Percentiles rank a stretch among this genome's conserved stretches.
phyloP scores from a whole-genome alignment of 768 basidiomycete genomes.

The Tulasnella sp. region DNA sequence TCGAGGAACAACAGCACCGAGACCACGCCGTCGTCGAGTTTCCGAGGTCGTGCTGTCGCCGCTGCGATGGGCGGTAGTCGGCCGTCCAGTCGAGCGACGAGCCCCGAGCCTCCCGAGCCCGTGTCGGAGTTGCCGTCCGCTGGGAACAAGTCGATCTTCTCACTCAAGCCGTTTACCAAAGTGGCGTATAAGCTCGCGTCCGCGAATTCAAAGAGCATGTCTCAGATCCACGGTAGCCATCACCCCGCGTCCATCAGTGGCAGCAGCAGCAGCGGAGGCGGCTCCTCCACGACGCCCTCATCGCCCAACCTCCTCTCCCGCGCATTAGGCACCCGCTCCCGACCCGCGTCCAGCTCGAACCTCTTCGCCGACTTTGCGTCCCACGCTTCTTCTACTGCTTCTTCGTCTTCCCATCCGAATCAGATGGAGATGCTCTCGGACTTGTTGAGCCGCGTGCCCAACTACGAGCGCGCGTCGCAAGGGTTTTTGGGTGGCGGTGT shows the following conservation, averaged over 20 bases:
- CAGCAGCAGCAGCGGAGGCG: background rate
- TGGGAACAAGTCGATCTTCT: constrained; percentile 23
- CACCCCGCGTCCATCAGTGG: background rate
- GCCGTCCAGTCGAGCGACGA: constrained; percentile 36
- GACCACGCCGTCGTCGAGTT: too few species aligned
- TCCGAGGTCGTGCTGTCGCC: too few species aligned
- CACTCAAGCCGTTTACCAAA: constrained; percentile 24
- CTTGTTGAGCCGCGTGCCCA: constrained; percentile 64
- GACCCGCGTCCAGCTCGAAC: background rate
- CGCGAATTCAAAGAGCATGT: background rate
- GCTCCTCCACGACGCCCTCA: background rate
- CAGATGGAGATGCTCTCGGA: constrained; percentile 8
- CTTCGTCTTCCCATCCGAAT: background rate
- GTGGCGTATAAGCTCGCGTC: constrained; percentile 42
- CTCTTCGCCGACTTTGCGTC: background rate
- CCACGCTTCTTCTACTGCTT: background rate
- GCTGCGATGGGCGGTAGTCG: constrained; percentile 22
- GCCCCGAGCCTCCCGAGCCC: constrained; percentile 37
- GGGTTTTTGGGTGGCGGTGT: constrained; percentile 85
- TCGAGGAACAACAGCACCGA: constrained; percentile 19
- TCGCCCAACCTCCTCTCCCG: background rate
- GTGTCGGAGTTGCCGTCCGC: background rate
- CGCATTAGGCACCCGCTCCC: background rate
- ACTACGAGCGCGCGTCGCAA: constrained; percentile 70
- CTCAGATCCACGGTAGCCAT: background rate